Conservation (phyloP, 2,329 filamentous ascomycete species). For the Clarireedia hainanense region DNA sequence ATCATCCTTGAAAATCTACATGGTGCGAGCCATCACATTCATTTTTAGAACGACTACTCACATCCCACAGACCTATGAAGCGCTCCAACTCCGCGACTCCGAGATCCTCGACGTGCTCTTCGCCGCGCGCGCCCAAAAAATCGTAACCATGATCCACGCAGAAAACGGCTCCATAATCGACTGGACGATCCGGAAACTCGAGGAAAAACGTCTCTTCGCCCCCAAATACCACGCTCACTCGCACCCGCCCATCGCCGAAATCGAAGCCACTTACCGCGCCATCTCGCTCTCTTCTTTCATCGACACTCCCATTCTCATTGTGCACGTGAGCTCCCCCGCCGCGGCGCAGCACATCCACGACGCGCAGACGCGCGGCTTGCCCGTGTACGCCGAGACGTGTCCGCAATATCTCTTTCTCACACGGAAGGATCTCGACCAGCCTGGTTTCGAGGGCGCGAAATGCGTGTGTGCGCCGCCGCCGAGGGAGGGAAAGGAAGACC, state of each 20-base stretch:
- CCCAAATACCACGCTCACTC: constrained; percentile 44
- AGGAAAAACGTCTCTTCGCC: constrained; percentile 38
- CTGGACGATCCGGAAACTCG: constrained; percentile 46
- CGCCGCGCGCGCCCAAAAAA: constrained; percentile 35
- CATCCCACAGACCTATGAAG: constrained; percentile 30
- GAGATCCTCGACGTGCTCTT: constrained; percentile 37
- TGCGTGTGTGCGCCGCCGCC: constrained; percentile 47
- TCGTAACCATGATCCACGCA: constrained; percentile 48
- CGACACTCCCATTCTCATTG: constrained; percentile 44
- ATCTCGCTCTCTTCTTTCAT: constrained; percentile 43
- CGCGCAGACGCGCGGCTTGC: constrained; percentile 40
- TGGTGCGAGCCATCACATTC: constrained; percentile 16
- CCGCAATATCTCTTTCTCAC: constrained; percentile 49
- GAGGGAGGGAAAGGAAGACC: constrained; percentile 36
- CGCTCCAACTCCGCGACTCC: constrained; percentile 32
- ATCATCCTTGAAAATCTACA: constrained; percentile 37
- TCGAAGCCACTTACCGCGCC: constrained; percentile 45
- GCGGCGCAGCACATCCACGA: constrained; percentile 39
- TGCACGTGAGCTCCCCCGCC: constrained; percentile 42
- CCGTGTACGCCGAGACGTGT: constrained; percentile 47
- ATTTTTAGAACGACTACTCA: neutral
- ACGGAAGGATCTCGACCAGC: constrained; percentile 40
- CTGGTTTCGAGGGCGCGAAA: constrained; percentile 47
- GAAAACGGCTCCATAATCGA: constrained; percentile 47
- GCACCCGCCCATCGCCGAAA: constrained; percentile 41